Percentiles rank a stretch among this genome's conserved stretches.
phyloP scores from a whole-genome alignment of 139 green algal genomes.

The Chlamydomonas applanata region DNA sequence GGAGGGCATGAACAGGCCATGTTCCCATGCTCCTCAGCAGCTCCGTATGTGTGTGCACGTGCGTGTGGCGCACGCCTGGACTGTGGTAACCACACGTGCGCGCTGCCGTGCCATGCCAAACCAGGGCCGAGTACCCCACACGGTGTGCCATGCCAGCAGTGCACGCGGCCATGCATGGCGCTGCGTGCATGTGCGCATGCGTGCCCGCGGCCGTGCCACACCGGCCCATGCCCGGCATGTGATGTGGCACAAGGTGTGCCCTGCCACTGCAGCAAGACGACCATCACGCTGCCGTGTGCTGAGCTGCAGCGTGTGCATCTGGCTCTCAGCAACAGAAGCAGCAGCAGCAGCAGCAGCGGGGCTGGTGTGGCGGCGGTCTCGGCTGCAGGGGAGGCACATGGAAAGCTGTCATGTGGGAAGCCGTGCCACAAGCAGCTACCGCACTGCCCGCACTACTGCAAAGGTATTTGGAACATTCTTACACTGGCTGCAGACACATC shows the following conservation, averaged over 20 bases:
- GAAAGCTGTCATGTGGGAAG: conserved; percentile 57
- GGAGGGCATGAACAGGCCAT: conserved; percentile 34
- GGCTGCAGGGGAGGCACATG: background rate
- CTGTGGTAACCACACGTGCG: conserved; percentile 72
- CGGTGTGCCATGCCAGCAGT: conserved; percentile 41
- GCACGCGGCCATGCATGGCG: conserved; percentile 42
- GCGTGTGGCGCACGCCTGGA: conserved; percentile 40
- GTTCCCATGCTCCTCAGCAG: conserved; percentile 12
- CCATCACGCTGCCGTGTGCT: conserved; percentile 54
- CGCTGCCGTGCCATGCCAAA: conserved; percentile 51
- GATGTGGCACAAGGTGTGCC: background rate
- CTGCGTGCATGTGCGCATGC: conserved; percentile 52
- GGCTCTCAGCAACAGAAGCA: background rate
- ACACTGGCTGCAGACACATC: too few species aligned
- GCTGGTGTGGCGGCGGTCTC: background rate
- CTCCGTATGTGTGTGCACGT: conserved; percentile 2
- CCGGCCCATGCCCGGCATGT: conserved; percentile 40
- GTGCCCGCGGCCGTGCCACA: conserved; percentile 63
- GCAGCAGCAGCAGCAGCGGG: background rate
- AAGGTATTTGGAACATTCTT: too few species aligned
- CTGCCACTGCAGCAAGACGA: conserved; percentile 70
- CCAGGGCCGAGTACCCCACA: background rate
- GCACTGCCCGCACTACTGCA: conserved; percentile 66
- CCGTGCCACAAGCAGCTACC: conserved; percentile 57
- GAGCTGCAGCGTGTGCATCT: conserved; percentile 11